phyloP scores from a whole-genome alignment of 1,284 basidiomycete species.

The Takashimella tepidaria region DNA sequence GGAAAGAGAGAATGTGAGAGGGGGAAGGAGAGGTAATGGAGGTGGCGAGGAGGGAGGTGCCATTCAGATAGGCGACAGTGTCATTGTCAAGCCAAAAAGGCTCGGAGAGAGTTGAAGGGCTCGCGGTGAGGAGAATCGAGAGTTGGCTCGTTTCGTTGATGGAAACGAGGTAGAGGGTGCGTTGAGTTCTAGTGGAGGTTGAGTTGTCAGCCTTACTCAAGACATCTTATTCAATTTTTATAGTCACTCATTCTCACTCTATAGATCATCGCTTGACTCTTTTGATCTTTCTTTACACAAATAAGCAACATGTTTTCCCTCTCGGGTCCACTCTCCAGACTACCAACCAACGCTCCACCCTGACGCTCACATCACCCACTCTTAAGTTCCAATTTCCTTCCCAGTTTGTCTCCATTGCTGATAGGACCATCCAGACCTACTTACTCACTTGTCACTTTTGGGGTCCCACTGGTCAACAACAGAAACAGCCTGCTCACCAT shows the following conservation, averaged over 20 bases:
- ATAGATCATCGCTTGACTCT: not conserved
- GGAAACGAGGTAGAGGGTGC: conserved; percentile 56
- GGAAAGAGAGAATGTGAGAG: conserved; percentile 30
- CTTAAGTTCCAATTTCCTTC: not conserved
- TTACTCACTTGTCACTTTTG: conserved; percentile 63
- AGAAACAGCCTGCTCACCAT: conserved; percentile 63
- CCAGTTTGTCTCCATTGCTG: too few relatives aligned
- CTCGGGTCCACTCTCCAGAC: too few relatives aligned
- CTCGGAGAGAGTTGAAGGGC: conserved; percentile 14
- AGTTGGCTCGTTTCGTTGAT: conserved; percentile 24
- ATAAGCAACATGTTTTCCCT: too few relatives aligned
- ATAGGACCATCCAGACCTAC: too few relatives aligned
- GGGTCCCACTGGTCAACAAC: conserved; percentile 65
- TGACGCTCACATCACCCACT: not conserved
- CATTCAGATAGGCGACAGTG: conserved; percentile 45
- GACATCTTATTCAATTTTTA: not conserved
- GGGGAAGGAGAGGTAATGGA: conserved; percentile 9
- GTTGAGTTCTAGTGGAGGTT: conserved; percentile 59
- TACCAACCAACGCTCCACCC: too few relatives aligned
- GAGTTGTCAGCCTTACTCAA: not conserved
- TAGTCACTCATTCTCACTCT: too few relatives aligned
- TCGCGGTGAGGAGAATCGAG: conserved; percentile 4
- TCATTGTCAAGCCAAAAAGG: conserved; percentile 40
- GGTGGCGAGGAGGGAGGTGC: conserved; percentile 22
- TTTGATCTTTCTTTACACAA: not conserved